Percentiles rank a stretch among this genome's conserved stretches.
Conservation (phyloP, 352 stramenopile species). For the Pythium brachiatum region DNA sequence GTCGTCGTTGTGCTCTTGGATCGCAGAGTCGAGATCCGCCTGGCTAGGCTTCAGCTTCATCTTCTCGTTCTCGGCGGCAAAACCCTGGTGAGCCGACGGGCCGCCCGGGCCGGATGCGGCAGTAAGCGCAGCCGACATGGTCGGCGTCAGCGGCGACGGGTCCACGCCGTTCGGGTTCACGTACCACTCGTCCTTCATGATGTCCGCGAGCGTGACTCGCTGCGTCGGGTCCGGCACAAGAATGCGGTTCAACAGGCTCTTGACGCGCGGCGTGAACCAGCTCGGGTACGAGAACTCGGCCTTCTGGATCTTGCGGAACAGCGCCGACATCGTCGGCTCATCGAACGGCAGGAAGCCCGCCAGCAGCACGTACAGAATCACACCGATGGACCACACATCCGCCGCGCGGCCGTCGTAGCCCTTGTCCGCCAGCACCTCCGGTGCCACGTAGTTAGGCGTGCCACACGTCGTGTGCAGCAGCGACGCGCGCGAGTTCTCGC, state of each 20-base stretch:
- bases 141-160: slow-evolving; percentile 6
- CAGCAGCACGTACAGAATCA: slow-evolving; percentile 97
- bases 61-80: slow-evolving; percentile 30
- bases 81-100: slow-evolving; percentile 14
- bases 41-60: slow-evolving; percentile 82
- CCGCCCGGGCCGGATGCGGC: slow-evolving; percentile 12
- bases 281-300: slow-evolving; percentile 94
- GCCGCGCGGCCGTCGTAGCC: slow-evolving; percentile 92
- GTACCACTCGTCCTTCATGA: slow-evolving; percentile 90
- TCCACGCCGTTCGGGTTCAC: slow-evolving; percentile 46
- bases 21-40: slow-evolving; percentile 78
- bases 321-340: slow-evolving; percentile 92
- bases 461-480: slow-evolving; percentile 96
- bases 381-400: slow-evolving; percentile 97
- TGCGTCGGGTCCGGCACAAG: slow-evolving; percentile 91
- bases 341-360: slow-evolving; percentile 94
- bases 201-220: slow-evolving; percentile 85
- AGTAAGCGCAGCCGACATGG: slow-evolving; percentile 22
- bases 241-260: slow-evolving; percentile 90
- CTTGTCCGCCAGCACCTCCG: slow-evolving; percentile 92
- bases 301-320: slow-evolving; percentile 97
- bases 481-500: slow-evolving; percentile 77
- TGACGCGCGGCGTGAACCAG: slow-evolving; percentile 89
- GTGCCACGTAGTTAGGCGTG: slow-evolving; percentile 97
- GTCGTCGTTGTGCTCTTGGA: slow-evolving; percentile 78